A percentile compares a stretch with the other conserved stretches of the same genome.
Evolutionary conservation across 129 eudicot species (phyloP).

Genomic region (Flaveria sonorensis): DNA sequence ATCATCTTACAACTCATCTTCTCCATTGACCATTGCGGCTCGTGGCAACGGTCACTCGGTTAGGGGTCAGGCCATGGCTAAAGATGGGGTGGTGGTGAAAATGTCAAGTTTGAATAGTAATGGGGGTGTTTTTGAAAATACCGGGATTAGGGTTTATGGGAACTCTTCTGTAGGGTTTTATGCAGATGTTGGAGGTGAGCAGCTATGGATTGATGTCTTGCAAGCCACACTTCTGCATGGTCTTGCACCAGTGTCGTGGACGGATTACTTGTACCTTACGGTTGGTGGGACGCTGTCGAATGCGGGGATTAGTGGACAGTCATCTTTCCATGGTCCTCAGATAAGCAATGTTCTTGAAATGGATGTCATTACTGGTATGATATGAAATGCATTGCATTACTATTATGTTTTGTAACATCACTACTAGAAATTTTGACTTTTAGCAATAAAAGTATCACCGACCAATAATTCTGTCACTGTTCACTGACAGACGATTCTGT

Average conservation of each 20-base stretch:
- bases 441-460: too few relatives aligned
- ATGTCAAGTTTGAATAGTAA: constrained; percentile 30
- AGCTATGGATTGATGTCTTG: constrained; percentile 41
- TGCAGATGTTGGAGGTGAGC: constrained; percentile 48
- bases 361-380: constrained; percentile 42
- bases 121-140: neutral
- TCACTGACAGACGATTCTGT: too few relatives aligned
- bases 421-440: too few relatives aligned
- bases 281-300: constrained; percentile 45
- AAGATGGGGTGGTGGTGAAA: constrained; percentile 43
- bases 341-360: constrained; percentile 44
- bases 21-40: constrained; percentile 28
- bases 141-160: constrained; percentile 37
- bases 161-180: constrained; percentile 35
- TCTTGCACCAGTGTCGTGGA: constrained; percentile 43
- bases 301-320: constrained; percentile 40
- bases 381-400: neutral
- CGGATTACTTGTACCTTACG: constrained; percentile 41
- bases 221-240: constrained; percentile 35
- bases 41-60: constrained; percentile 44
- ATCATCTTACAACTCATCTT: constrained; percentile 18
- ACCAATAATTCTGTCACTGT: too few relatives aligned
- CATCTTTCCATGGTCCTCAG: constrained; percentile 43
- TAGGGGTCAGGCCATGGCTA: constrained; percentile 44
- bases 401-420: too few relatives aligned